phyloP scores from a whole-genome alignment of 2,329 filamentous ascomycete species.

The Xylaria sp. region DNA sequence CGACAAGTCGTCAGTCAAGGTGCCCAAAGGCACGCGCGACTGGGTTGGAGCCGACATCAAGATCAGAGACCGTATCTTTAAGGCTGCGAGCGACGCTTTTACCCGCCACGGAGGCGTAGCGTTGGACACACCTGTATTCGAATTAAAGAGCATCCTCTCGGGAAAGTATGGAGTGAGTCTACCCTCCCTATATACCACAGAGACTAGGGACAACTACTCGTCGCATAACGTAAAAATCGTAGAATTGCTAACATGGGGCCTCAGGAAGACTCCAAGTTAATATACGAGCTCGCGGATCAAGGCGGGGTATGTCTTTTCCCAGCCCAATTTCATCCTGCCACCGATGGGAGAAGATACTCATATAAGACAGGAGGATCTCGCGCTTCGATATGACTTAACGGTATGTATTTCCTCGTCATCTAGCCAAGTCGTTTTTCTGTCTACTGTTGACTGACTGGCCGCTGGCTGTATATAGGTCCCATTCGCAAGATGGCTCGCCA shows the following conservation, averaged over 20 bases:
- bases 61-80: slow-evolving; percentile 83
- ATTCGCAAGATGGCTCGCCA: slow-evolving; percentile 81
- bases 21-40: slow-evolving; percentile 91
- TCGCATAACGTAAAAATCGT: background rate
- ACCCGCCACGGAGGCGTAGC: slow-evolving; percentile 76
- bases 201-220: background rate
- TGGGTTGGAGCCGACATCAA: slow-evolving; percentile 84
- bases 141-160: slow-evolving; percentile 78
- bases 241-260: slow-evolving; percentile 9
- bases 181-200: too few species aligned
- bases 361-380: slow-evolving; percentile 70
- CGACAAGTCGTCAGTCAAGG: slow-evolving; percentile 68
- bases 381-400: slow-evolving; percentile 83
- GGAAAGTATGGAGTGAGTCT: slow-evolving; percentile 59
- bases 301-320: slow-evolving; percentile 79
- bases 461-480: slow-evolving; percentile 58
- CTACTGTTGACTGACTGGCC: slow-evolving; percentile 5
- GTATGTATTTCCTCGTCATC: slow-evolving; percentile 47
- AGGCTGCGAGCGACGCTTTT: slow-evolving; percentile 54
- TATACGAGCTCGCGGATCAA: slow-evolving; percentile 86
- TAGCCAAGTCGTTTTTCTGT: background rate
- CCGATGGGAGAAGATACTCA: slow-evolving; percentile 16
- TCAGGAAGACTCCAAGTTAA: slow-evolving; percentile 60
- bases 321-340: slow-evolving; percentile 55
- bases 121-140: slow-evolving; percentile 78